A percentile compares a stretch with the other conserved stretches of the same genome.
Conservation (phyloP, 23 red algal genomes). For the Cyanidium caldarium region DNA sequence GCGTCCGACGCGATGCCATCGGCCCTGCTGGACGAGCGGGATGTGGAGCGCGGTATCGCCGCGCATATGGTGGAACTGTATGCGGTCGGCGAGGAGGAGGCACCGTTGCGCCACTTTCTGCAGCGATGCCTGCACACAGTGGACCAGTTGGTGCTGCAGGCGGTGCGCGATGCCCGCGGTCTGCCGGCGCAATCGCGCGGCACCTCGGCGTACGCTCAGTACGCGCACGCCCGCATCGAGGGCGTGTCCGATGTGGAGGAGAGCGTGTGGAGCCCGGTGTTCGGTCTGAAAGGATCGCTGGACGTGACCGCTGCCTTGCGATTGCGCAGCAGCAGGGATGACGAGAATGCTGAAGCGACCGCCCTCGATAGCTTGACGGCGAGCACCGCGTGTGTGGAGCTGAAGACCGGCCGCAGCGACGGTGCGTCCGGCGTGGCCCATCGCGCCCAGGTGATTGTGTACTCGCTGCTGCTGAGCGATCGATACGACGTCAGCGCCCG, state of each 20-base stretch:
- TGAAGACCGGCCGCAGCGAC: conserved; percentile 38
- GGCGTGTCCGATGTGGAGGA: conserved; percentile 57
- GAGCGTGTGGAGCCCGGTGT: conserved; percentile 66
- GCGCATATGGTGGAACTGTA: conserved; percentile 23
- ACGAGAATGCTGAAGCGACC: too few relatives aligned
- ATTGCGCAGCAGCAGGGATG: too few relatives aligned
- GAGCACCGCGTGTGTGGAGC: conserved; percentile 20
- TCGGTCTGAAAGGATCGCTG: conserved; percentile 82
- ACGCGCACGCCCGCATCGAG: not conserved
- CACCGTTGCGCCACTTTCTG: conserved; percentile 15
- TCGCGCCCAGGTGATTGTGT: conserved; percentile 38
- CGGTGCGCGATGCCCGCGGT: not conserved
- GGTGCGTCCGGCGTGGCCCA: conserved; percentile 25
- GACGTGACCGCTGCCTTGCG: conserved; percentile 57
- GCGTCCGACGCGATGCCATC: not conserved
- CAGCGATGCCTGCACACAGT: conserved; percentile 23
- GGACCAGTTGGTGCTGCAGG: conserved; percentile 19
- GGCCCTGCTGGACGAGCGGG: not conserved
- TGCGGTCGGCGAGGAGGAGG: conserved; percentile 5
- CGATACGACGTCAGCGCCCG: conserved; percentile 18
- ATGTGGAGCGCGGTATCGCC: not conserved
- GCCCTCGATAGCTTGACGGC: not conserved
- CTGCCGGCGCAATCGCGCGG: not conserved
- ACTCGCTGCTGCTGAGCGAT: conserved; percentile 48
- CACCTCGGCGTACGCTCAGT: not conserved